A percentile compares a stretch with the other conserved stretches of the same genome.
phyloP scores from a whole-genome alignment of 2,329 filamentous ascomycete species.

The Colletotrichum destructivum region DNA sequence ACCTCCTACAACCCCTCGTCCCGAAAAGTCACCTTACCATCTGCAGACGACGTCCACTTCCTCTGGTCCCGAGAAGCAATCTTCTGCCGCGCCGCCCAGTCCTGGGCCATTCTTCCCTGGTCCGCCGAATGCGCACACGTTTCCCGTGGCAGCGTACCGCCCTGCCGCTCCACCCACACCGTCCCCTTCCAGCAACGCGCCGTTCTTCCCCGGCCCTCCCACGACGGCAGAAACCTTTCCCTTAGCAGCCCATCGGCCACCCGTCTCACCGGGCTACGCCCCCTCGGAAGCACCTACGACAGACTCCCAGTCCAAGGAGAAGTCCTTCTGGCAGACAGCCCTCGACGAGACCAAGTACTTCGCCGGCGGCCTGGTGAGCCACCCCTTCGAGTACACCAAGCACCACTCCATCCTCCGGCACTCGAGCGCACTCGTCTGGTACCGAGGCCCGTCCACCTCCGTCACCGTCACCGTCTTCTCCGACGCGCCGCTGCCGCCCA shows the following conservation, averaged over 20 bases:
- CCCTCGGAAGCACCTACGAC: conserved; percentile 5
- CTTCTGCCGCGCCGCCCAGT: background rate
- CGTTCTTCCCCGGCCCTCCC: conserved; percentile 7
- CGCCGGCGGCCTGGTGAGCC: conserved; percentile 74
- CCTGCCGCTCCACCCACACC: conserved; percentile 11
- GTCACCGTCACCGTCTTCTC: conserved; percentile 76
- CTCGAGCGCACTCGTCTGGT: conserved; percentile 75
- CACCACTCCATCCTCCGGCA: conserved; percentile 79
- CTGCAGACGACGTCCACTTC: background rate
- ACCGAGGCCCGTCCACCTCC: conserved; percentile 75
- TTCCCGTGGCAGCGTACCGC: conserved; percentile 15
- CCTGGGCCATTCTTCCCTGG: conserved; percentile 17
- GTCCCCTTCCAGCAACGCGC: background rate
- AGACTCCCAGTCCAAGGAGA: conserved; percentile 33
- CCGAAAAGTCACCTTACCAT: background rate
- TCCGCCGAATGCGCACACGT: conserved; percentile 19
- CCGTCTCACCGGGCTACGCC: conserved; percentile 3
- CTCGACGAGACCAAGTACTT: conserved; percentile 75
- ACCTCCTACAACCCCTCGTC: background rate
- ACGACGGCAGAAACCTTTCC: conserved; percentile 20
- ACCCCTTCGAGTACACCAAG: conserved; percentile 75
- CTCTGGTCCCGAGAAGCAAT: background rate
- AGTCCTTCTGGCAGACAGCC: conserved; percentile 61
- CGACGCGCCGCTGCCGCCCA: conserved; percentile 68
- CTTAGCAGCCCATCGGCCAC: background rate